These are phyloP conservation scores for Rhynchospora tenuis DNA, from an alignment of 176 grass and related monocot species.

Conservation along the genomic window DNA sequence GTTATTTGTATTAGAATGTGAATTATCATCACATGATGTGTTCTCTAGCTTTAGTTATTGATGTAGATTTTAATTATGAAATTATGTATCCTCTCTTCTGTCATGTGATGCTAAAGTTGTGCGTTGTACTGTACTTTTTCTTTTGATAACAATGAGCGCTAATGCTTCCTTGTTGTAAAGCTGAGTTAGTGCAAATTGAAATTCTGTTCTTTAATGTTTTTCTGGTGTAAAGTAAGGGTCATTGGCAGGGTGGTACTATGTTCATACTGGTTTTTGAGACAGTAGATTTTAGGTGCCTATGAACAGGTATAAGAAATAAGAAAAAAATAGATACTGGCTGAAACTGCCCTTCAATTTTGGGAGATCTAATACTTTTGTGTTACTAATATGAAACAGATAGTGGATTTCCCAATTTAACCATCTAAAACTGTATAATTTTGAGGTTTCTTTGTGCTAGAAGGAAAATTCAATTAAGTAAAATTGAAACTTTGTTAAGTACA, in stretches of 20 bases:
- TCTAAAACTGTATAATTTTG: neutral
- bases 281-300: neutral
- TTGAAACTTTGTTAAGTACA: neutral
- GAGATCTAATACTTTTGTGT: neutral
- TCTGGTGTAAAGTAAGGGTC: neutral
- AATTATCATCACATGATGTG: neutral
- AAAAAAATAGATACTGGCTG: neutral
- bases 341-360: neutral
- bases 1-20: conserved; percentile 12
- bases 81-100: neutral
- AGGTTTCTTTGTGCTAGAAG: neutral
- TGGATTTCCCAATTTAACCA: neutral
- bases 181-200: neutral
- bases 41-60: neutral
- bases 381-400: neutral
- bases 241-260: neutral
- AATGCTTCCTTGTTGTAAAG: neutral
- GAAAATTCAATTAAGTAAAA: neutral
- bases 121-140: neutral
- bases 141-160: neutral
- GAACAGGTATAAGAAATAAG: neutral
- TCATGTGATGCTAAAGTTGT: neutral
- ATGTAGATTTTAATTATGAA: neutral
- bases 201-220: neutral
- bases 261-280: neutral